Evolutionary conservation across 345 rosid genomes (phyloP).

Genomic region (Stellera chamaejasme): DNA sequence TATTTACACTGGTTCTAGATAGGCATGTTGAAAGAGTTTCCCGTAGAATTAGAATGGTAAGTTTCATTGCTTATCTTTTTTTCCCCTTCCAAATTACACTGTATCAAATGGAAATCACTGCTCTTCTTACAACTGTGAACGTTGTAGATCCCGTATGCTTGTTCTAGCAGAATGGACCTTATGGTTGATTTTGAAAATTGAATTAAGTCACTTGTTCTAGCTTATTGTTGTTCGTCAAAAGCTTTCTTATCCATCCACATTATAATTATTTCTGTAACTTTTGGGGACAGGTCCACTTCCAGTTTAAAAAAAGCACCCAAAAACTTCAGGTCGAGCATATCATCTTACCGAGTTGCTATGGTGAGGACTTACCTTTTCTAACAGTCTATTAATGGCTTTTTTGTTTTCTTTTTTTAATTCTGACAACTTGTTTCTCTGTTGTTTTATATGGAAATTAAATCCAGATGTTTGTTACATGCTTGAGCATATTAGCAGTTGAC

Average conservation of each 20-base stretch:
- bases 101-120: constrained; percentile 37
- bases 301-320: constrained; percentile 23
- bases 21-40: constrained; percentile 78
- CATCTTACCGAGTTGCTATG: constrained; percentile 61
- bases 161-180: too few relatives aligned
- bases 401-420: background rate
- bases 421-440: constrained; percentile 9
- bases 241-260: background rate
- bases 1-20: constrained; percentile 51
- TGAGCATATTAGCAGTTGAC: constrained; percentile 91
- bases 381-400: constrained; percentile 3
- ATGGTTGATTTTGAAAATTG: too few relatives aligned
- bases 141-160: constrained; percentile 53
- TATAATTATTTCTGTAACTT: background rate
- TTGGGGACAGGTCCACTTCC: constrained; percentile 29
- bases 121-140: constrained; percentile 46
- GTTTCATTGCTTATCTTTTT: constrained; percentile 7
- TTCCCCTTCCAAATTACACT: background rate
- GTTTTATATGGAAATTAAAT: constrained; percentile 13
- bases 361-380: constrained; percentile 20
- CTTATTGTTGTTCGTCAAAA: background rate
- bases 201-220: background rate
- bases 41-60: constrained; percentile 77
- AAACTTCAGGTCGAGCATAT: constrained; percentile 42
- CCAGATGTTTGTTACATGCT: constrained; percentile 76